phyloP scores from a whole-genome alignment of 768 basidiomycete genomes.

The Leccinum pellstonianum region DNA sequence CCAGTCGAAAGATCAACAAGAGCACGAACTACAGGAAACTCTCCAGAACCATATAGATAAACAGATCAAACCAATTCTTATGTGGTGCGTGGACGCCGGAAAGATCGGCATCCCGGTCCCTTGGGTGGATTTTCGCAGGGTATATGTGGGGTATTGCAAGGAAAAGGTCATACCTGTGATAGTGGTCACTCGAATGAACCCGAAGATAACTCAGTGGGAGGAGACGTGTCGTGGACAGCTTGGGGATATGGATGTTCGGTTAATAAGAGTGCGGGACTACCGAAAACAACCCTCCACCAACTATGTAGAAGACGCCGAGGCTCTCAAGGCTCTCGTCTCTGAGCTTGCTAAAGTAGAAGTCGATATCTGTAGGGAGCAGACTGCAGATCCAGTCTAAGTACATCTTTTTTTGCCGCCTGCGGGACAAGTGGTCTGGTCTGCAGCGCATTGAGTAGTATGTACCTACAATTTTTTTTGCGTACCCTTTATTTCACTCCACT shows the following conservation, averaged over 20 bases:
- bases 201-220: conserved; percentile 9
- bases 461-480: neutral
- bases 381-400: neutral
- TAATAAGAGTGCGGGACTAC: conserved; percentile 16
- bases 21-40: conserved; percentile 19
- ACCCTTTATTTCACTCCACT: neutral
- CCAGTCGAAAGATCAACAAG: conserved; percentile 11
- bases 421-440: neutral
- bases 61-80: conserved; percentile 14
- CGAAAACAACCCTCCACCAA: conserved; percentile 1
- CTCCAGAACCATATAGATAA: conserved; percentile 9
- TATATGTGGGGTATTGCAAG: conserved; percentile 26
- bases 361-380: neutral
- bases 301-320: conserved; percentile 19
- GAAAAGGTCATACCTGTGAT: conserved; percentile 20
- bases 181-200: conserved; percentile 19
- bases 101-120: conserved; percentile 16
- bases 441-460: neutral
- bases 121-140: conserved; percentile 23
- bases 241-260: conserved; percentile 5
- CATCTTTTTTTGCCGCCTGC: neutral
- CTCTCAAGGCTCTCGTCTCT: conserved; percentile 16
- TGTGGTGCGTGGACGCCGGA: conserved; percentile 28
- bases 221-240: conserved; percentile 15
- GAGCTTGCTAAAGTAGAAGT: neutral